Base-by-base conservation (phyloP, 2,329 filamentous ascomycete species). In the Trichoderma endophyticum region DNA sequence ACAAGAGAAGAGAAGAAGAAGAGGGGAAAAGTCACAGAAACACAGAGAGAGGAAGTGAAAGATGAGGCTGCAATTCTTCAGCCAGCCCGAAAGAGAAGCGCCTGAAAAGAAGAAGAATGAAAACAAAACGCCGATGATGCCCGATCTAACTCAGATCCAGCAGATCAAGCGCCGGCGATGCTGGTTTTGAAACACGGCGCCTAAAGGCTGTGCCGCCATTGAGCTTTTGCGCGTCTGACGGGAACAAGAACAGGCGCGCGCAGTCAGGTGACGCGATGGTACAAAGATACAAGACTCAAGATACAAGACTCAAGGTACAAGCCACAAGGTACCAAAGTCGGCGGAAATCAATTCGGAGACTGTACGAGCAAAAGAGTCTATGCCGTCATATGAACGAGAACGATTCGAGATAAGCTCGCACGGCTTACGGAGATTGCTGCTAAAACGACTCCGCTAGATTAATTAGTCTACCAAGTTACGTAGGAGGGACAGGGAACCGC, bases 191-290 rank as follows among this genome's bases (percentile, higher is more conserved):
- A 39, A 51, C 64, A 26, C 34, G 64, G 64, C 32, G 64, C 64
- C 64, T 26, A 68, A 48, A 51, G 43, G 11, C 56, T 14, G 6
- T 36, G 43, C 24, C 54, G 34, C 65, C 34, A 24, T 6, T 6
- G 30, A 60, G 61, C 36, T 28, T 36, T 67, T 36, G 51, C 60
- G 39, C 51, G 66, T 60, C 66, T 54, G 28, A 56, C 51, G 59
- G 62, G 48, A 18, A 48, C 62, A 34, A 76, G 57, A 69, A 69
- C 66, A 69, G 66, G 66, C 66, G 71, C 63, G 78, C 77, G 63
- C 78, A 74, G 60, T 79, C 78, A 69, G 78, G 77, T 74, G 77
- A 78, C 74, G 76, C 9, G 43, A 11, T 39, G 76, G 75, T 24
- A 32, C 39, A 7, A 11, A 26, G 7, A n/a, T 18, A 18, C 18